A percentile compares a stretch with the other conserved stretches of the same genome.
phyloP scores from a whole-genome alignment of 495 filamentous ascomycete genomes.

The Penicillium coffeae region DNA sequence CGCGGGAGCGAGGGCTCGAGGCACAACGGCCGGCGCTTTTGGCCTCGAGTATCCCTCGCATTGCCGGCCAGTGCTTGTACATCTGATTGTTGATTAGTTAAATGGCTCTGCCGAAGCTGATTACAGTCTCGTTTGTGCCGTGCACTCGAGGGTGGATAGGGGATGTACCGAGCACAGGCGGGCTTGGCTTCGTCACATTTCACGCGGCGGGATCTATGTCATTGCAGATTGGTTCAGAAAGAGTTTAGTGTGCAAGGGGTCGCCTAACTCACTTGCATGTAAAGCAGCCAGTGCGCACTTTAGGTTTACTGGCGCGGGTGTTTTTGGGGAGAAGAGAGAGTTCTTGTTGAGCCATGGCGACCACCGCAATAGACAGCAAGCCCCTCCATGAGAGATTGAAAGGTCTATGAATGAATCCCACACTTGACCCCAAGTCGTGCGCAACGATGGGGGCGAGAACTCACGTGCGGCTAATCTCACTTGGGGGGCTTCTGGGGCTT shows the following conservation, averaged over 20 bases:
- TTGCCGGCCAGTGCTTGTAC: slow-evolving; percentile 33
- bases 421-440: background rate
- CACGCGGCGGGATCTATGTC: slow-evolving; percentile 15
- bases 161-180: slow-evolving; percentile 14
- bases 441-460: background rate
- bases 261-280: slow-evolving; percentile 31
- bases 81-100: slow-evolving; percentile 9
- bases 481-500: background rate
- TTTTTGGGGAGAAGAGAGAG: background rate
- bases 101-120: background rate
- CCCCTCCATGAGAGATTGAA: background rate
- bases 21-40: background rate
- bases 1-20: slow-evolving; percentile 2
- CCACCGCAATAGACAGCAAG: background rate
- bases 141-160: background rate
- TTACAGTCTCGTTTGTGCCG: background rate
- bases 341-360: background rate
- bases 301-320: slow-evolving; percentile 25
- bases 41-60: slow-evolving; percentile 28
- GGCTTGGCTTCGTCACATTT: slow-evolving; percentile 35
- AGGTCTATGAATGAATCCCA: background rate
- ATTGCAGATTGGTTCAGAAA: background rate
- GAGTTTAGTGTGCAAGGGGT: background rate
- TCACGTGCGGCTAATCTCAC: background rate
- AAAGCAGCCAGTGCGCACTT: slow-evolving; percentile 28